A percentile compares a stretch with the other conserved stretches of the same genome.
Conservation (phyloP, 371 early-diverging fungal genomes). For the Paraphysoderma sedebokerense region DNA sequence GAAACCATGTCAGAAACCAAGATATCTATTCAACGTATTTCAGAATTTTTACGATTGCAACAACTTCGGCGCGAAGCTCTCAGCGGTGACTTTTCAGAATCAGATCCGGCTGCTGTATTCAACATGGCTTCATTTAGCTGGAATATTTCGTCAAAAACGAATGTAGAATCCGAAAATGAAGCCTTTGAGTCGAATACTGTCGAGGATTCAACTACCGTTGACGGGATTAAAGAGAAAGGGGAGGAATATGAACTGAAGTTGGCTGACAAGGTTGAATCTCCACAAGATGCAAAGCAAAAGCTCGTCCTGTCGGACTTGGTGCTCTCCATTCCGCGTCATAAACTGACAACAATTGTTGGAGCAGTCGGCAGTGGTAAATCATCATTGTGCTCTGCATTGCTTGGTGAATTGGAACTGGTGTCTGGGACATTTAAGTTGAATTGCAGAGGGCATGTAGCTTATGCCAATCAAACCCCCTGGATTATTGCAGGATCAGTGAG, state of each 20-base stretch:
- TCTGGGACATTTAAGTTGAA: slow-evolving; percentile 2
- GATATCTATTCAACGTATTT: neutral
- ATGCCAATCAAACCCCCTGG: slow-evolving; percentile 22
- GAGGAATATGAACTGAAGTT: too few species aligned
- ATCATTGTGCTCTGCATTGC: slow-evolving; percentile 10
- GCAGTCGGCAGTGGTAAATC: slow-evolving; percentile 31
- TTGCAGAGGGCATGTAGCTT: slow-evolving; percentile 13
- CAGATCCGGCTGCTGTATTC: neutral
- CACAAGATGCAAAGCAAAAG: too few species aligned
- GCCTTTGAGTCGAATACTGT: neutral
- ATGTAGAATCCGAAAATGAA: neutral
- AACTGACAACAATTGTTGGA: slow-evolving; percentile 17
- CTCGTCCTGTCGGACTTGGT: neutral
- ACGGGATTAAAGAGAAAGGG: too few species aligned
- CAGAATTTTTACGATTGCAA: neutral
- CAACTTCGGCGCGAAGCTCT: neutral
- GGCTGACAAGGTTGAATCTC: too few species aligned
- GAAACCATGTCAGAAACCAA: neutral
- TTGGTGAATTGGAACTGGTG: slow-evolving; percentile 14
- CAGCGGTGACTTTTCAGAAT: neutral
- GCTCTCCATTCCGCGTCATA: slow-evolving; percentile 1
- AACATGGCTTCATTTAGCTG: neutral
- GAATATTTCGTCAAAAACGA: neutral
- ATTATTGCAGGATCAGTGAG: slow-evolving; percentile 18
- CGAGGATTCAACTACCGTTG: too few species aligned